Evolutionary conservation across 1,284 basidiomycete genomes (phyloP).

Genomic region (Austropuccinia psidii): DNA sequence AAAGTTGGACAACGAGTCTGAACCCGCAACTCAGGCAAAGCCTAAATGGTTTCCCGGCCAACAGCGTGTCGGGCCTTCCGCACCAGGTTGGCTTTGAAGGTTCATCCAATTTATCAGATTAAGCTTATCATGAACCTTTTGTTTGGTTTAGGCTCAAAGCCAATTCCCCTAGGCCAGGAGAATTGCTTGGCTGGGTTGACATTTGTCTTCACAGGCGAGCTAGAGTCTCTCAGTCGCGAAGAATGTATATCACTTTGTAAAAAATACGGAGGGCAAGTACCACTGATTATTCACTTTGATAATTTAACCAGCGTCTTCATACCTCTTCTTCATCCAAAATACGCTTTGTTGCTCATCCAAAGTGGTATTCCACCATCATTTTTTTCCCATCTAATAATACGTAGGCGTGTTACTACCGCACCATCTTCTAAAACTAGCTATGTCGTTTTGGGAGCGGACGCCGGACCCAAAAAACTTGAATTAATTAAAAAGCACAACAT

Average conservation of each 20-base stretch:
- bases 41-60: slow-evolving; percentile 45
- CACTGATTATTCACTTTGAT: not conserved
- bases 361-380: too few relatives aligned
- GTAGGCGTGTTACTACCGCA: slow-evolving; percentile 71
- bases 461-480: slow-evolving; percentile 76
- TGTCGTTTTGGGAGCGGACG: slow-evolving; percentile 78
- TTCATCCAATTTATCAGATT: not conserved
- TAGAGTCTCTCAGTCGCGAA: slow-evolving; percentile 76
- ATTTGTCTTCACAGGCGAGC: slow-evolving; percentile 84
- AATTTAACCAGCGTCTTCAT: not conserved
- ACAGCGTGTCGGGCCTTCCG: slow-evolving; percentile 38
- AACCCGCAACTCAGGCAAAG: slow-evolving; percentile 40
- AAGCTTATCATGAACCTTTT: not conserved
- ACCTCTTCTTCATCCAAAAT: not conserved
- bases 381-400: slow-evolving; percentile 4
- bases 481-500: slow-evolving; percentile 72
- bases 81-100: slow-evolving; percentile 5
- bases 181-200: slow-evolving; percentile 79
- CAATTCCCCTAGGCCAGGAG: slow-evolving; percentile 66
- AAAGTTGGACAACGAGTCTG: not conserved
- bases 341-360: too few relatives aligned
- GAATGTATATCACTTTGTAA: slow-evolving; percentile 82
- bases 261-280: slow-evolving; percentile 74
- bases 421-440: slow-evolving; percentile 86
- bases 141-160: slow-evolving; percentile 59